Evolutionary conservation across 129 eudicot genomes (phyloP).

Genomic region (Pulicaria dysenterica): DNA sequence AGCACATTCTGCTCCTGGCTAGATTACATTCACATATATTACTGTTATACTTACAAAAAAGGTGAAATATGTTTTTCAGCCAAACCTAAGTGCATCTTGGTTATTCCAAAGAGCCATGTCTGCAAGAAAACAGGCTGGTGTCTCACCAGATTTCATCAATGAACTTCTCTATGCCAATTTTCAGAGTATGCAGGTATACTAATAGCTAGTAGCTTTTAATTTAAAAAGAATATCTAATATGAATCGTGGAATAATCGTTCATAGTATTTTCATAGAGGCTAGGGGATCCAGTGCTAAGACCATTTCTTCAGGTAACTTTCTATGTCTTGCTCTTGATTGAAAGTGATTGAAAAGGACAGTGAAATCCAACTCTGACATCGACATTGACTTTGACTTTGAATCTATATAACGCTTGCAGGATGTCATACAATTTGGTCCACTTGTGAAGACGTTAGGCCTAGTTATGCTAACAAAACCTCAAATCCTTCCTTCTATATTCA

Average conservation of each 20-base stretch:
- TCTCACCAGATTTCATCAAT: slow-evolving; percentile 89
- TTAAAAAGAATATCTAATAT: background rate
- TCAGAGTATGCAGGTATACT: slow-evolving; percentile 81
- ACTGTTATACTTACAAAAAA: background rate
- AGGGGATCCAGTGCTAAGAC: slow-evolving; percentile 97
- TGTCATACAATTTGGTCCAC: slow-evolving; percentile 97
- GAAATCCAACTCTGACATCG: background rate
- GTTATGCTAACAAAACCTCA: slow-evolving; percentile 90
- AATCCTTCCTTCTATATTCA: slow-evolving; percentile 83
- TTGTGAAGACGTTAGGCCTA: slow-evolving; percentile 85
- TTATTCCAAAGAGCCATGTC: slow-evolving; percentile 99
- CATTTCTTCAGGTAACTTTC: slow-evolving; percentile 89
- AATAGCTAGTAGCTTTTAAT: background rate
- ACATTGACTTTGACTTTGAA: background rate
- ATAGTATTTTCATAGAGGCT: slow-evolving; percentile 53
- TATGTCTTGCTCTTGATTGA: background rate
- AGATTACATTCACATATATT: background rate
- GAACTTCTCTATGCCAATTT: slow-evolving; percentile 80
- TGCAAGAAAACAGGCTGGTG: slow-evolving; percentile 67
- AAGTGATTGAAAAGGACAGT: background rate
- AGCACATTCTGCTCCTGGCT: slow-evolving; percentile 28
- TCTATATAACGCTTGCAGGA: slow-evolving; percentile 46
- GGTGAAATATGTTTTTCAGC: slow-evolving; percentile 46
- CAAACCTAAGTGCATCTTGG: slow-evolving; percentile 96
- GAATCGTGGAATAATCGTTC: slow-evolving; percentile 10